Evolutionary conservation across 441 rosid genomes (phyloP).

Genomic region (Aquilaria agallochum): DNA sequence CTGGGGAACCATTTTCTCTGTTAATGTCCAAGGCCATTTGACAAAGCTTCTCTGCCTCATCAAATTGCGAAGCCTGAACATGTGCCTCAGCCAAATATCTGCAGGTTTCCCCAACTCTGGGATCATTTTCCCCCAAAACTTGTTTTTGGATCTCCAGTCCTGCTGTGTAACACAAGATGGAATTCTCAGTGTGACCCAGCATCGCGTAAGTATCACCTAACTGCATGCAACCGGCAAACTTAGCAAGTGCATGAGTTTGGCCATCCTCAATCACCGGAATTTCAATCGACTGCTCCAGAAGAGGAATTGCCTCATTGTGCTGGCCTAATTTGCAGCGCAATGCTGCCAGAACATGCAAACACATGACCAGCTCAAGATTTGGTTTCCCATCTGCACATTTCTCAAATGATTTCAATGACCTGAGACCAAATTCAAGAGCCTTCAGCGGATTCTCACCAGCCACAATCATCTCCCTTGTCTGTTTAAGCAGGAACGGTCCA

Average conservation of each 20-base stretch:
- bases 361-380: constrained; percentile 67
- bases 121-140: constrained; percentile 68
- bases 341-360: constrained; percentile 72
- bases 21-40: constrained; percentile 76
- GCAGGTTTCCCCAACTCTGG: constrained; percentile 75
- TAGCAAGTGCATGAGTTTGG: constrained; percentile 80
- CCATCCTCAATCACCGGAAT: constrained; percentile 78
- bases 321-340: constrained; percentile 61
- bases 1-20: constrained; percentile 48
- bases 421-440: constrained; percentile 54
- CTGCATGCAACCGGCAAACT: constrained; percentile 97
- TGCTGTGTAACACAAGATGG: constrained; percentile 70
- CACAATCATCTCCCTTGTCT: constrained; percentile 62
- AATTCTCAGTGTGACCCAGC: constrained; percentile 86
- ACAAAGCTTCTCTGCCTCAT: constrained; percentile 77
- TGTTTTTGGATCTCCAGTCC: constrained; percentile 90
- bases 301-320: constrained; percentile 59
- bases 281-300: constrained; percentile 79
- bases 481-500: constrained; percentile 68
- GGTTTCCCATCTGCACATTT: constrained; percentile 40
- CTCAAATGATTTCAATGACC: constrained; percentile 64
- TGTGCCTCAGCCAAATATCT: constrained; percentile 83
- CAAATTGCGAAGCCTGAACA: constrained; percentile 78
- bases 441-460: constrained; percentile 59
- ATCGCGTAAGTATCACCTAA: constrained; percentile 80